Percentiles rank a stretch among this genome's conserved stretches.
These are phyloP conservation scores for Aspergillus thermomutatus DNA, from an alignment of 2,329 filamentous ascomycete species.

Conservation along the genomic window DNA sequence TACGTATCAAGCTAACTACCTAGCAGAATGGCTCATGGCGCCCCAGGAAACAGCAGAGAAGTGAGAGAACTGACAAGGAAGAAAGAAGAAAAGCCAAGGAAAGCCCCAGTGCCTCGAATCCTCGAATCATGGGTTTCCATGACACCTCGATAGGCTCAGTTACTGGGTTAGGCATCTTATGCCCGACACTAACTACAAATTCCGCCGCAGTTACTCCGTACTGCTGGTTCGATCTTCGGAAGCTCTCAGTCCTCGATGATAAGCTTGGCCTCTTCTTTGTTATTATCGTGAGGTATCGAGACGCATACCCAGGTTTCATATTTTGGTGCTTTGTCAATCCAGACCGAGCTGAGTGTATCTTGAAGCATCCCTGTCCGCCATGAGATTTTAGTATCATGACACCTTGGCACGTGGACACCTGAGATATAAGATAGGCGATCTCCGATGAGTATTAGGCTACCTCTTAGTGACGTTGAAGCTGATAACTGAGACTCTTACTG, in stretches of 20 bases:
- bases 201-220: neutral
- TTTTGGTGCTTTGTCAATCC: too few relatives aligned
- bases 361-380: neutral
- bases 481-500: neutral
- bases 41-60: neutral
- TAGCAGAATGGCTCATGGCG: neutral
- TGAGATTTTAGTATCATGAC: neutral
- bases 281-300: neutral
- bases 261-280: neutral
- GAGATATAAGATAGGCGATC: neutral
- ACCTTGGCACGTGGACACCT: neutral
- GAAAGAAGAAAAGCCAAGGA: neutral
- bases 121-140: neutral
- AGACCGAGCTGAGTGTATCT: neutral
- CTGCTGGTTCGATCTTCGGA: neutral
- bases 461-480: too few relatives aligned
- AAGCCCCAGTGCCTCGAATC: neutral
- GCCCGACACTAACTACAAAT: neutral
- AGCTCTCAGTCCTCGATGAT: neutral
- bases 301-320: too few relatives aligned
- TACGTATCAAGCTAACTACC: neutral
- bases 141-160: neutral
- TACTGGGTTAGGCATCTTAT: neutral
- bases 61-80: too few relatives aligned
- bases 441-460: neutral